These are phyloP conservation scores for Colletotrichum navitas DNA, from an alignment of 2,329 filamentous ascomycete species.

Conservation along the genomic window DNA sequence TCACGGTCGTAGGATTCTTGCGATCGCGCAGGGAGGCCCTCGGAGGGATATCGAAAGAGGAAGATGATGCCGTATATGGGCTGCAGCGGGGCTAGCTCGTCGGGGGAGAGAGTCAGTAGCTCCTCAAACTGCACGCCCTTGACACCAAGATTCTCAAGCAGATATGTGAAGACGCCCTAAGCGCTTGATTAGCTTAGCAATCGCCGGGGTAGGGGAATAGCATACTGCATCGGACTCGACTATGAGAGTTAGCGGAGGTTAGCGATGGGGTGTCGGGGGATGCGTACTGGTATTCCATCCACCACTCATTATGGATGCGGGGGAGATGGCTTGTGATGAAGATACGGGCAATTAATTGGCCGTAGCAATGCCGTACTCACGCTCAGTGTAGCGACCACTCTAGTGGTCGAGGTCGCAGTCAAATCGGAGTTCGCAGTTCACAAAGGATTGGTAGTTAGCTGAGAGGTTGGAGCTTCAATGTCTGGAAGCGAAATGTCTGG, in stretches of 20 bases:
- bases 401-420: neutral
- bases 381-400: neutral
- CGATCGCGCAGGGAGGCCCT: constrained; percentile 63
- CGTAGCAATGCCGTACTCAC: neutral
- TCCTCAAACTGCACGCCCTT: constrained; percentile 97
- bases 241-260: constrained; percentile 47
- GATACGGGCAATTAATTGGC: neutral
- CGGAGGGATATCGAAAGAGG: constrained; percentile 95
- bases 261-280: constrained; percentile 20
- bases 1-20: constrained; percentile 74
- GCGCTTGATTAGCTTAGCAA: constrained; percentile 12
- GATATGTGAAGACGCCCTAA: constrained; percentile 94
- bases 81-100: constrained; percentile 76
- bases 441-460: constrained; percentile 31
- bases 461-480: constrained; percentile 6
- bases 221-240: constrained; percentile 94
- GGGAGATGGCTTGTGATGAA: neutral
- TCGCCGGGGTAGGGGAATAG: neutral
- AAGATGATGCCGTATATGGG: constrained; percentile 97
- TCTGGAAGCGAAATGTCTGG: neutral
- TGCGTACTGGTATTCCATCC: constrained; percentile 92
- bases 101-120: constrained; percentile 87
- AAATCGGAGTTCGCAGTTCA: neutral
- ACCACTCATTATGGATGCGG: constrained; percentile 70
- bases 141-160: constrained; percentile 91